These are phyloP conservation scores for Ceratobasidium sp. DNA, from an alignment of 1,284 basidiomycete genomes.

Conservation along the genomic window DNA sequence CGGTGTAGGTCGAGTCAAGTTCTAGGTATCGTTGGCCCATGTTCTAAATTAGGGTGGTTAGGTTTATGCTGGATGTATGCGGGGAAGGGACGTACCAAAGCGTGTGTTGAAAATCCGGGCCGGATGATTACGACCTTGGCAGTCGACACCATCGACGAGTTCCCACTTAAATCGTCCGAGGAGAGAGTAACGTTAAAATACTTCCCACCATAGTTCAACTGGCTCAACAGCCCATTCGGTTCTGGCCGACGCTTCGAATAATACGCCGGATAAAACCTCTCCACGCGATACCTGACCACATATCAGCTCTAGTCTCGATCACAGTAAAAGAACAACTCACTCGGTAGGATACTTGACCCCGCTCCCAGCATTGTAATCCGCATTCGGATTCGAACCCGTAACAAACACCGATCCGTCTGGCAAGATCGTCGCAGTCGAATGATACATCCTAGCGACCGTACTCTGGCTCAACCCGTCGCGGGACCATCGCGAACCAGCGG, in stretches of 20 bases:
- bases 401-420: conserved; percentile 86
- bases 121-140: conserved; percentile 85
- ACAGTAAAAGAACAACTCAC: conserved; percentile 67
- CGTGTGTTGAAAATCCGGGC: conserved; percentile 92
- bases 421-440: conserved; percentile 86
- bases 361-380: conserved; percentile 83
- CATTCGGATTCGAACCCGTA: conserved; percentile 92
- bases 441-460: conserved; percentile 81
- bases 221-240: conserved; percentile 75
- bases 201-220: conserved; percentile 83
- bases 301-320: conserved; percentile 68
- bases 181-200: conserved; percentile 70
- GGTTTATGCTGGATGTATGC: background rate
- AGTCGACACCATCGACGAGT: conserved; percentile 74
- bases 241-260: conserved; percentile 79
- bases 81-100: conserved; percentile 61
- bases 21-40: conserved; percentile 87
- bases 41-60: conserved; percentile 61
- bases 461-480: conserved; percentile 66
- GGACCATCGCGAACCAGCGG: conserved; percentile 77
- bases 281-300: conserved; percentile 85
- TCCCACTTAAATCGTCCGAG: conserved; percentile 69
- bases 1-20: conserved; percentile 65
- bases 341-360: conserved; percentile 80
- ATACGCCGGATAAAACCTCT: conserved; percentile 87